Conservation (phyloP, 108 stramenopile genomes). For the Nannochloropsis gaditana region DNA sequence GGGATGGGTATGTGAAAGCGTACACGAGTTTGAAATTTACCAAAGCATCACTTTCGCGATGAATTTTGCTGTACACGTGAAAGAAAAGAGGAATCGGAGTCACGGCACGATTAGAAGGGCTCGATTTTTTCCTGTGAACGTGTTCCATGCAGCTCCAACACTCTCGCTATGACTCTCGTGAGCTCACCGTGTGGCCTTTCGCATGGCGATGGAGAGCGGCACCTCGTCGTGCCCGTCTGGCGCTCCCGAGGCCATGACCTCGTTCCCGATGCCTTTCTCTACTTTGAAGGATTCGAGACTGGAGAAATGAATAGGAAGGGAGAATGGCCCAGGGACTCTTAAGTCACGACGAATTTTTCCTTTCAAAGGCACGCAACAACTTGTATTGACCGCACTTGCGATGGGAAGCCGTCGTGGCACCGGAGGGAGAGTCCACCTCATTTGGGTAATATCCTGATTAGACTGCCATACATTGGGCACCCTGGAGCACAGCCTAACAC, state of each 20-base stretch:
- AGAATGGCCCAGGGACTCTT: too few species aligned
- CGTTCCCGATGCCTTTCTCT: not conserved
- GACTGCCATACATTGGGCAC: too few species aligned
- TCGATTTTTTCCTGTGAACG: too few species aligned
- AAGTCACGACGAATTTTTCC: too few species aligned
- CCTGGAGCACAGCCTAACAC: too few species aligned
- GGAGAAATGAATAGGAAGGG: too few species aligned
- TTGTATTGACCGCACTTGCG: too few species aligned
- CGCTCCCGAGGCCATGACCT: not conserved
- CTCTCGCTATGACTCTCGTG: not conserved
- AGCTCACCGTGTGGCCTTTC: not conserved
- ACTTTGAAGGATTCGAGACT: too few species aligned
- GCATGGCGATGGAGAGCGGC: not conserved
- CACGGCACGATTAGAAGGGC: not conserved
- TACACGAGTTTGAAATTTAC: not conserved
- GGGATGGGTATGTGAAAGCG: not conserved
- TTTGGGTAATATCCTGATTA: too few species aligned
- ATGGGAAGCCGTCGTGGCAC: too few species aligned
- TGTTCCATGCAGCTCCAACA: not conserved
- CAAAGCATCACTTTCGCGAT: not conserved
- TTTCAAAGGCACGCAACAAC: too few species aligned
- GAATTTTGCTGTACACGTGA: not conserved
- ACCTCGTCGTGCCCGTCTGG: not conserved
- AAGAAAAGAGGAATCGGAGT: not conserved
- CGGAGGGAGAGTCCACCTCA: too few species aligned